A percentile compares a stretch with the other conserved stretches of the same genome.
These are phyloP conservation scores for Apiotrichum veenhuisii DNA, from an alignment of 1,284 basidiomycete genomes.

Conservation along the genomic window DNA sequence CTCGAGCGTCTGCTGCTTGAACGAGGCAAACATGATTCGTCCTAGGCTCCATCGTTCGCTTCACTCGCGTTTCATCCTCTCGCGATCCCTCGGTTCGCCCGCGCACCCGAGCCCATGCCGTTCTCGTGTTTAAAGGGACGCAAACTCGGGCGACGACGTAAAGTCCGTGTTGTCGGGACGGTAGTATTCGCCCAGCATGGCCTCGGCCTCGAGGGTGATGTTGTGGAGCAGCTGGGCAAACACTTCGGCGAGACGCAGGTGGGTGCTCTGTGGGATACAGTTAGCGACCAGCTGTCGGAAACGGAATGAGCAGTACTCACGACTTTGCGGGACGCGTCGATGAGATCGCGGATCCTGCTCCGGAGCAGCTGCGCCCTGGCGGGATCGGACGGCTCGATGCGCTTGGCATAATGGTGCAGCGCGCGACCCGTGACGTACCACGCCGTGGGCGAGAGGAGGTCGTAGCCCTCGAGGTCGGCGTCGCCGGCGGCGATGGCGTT, in stretches of 20 bases:
- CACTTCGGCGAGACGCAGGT: slow-evolving; percentile 17
- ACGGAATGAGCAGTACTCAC: background rate
- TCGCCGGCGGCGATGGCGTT: slow-evolving; percentile 22
- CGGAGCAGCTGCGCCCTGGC: slow-evolving; percentile 6
- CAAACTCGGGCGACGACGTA: background rate
- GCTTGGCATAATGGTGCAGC: slow-evolving; percentile 16
- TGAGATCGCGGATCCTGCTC: slow-evolving; percentile 3
- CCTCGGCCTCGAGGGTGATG: slow-evolving; percentile 17
- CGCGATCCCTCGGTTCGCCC: too few relatives aligned
- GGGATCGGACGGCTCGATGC: slow-evolving; percentile 12
- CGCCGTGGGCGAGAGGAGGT: slow-evolving; percentile 15
- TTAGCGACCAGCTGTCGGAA: background rate
- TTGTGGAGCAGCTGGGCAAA: slow-evolving; percentile 20
- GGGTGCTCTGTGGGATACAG: background rate
- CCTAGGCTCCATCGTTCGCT: too few relatives aligned
- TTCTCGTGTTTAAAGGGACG: background rate
- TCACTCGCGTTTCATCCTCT: too few relatives aligned
- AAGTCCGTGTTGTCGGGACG: slow-evolving; percentile 21
- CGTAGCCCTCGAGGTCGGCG: slow-evolving; percentile 18
- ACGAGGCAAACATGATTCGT: too few relatives aligned
- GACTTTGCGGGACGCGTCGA: slow-evolving; percentile 11
- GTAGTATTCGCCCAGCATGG: slow-evolving; percentile 22
- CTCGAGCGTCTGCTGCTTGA: too few relatives aligned
- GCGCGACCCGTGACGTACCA: slow-evolving; percentile 16
- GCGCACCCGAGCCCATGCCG: too few relatives aligned